A percentile compares a stretch with the other conserved stretches of the same genome.
These are phyloP conservation scores for Podospora appendiculata DNA, from an alignment of 495 filamentous ascomycete genomes.

Conservation along the genomic window DNA sequence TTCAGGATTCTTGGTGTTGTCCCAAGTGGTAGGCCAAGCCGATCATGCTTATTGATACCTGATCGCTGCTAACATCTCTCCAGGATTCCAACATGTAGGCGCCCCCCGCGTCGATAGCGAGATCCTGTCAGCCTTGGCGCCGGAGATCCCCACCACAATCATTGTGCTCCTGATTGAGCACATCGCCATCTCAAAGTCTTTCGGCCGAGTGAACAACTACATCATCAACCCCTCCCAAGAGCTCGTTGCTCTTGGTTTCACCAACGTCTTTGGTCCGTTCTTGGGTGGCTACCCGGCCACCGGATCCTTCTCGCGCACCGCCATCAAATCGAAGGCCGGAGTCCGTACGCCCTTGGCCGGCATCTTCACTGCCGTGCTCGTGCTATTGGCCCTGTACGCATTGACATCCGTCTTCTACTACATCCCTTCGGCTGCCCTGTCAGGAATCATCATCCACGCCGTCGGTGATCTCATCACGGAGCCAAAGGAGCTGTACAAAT, in stretches of 20 bases:
- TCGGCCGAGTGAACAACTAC: slow-evolving; percentile 47
- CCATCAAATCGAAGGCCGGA: slow-evolving; percentile 43
- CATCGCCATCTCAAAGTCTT: slow-evolving; percentile 48
- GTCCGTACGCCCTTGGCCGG: slow-evolving; percentile 47
- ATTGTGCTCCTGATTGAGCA: slow-evolving; percentile 48
- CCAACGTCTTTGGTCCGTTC: slow-evolving; percentile 45
- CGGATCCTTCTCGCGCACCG: slow-evolving; percentile 44
- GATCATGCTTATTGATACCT: neutral
- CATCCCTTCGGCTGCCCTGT: slow-evolving; percentile 36
- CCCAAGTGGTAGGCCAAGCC: slow-evolving; percentile 28
- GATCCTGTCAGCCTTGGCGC: slow-evolving; percentile 24
- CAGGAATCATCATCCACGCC: slow-evolving; percentile 47
- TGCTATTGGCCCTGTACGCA: slow-evolving; percentile 45
- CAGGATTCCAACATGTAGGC: slow-evolving; percentile 37
- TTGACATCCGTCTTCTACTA: slow-evolving; percentile 45
- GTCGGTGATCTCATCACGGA: slow-evolving; percentile 44
- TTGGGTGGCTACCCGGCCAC: slow-evolving; percentile 46
- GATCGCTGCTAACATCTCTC: neutral
- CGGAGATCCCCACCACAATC: slow-evolving; percentile 31
- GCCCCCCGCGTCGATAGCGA: slow-evolving; percentile 25
- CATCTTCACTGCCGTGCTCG: slow-evolving; percentile 43
- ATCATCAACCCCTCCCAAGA: slow-evolving; percentile 48
- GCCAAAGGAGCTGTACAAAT: slow-evolving; percentile 39
- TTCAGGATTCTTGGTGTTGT: slow-evolving; percentile 36
- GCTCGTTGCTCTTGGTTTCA: slow-evolving; percentile 46